A percentile compares a stretch with the other conserved stretches of the same genome.
Conservation (phyloP, 2,329 filamentous ascomycete species). For the Chaetomium olivaceum region DNA sequence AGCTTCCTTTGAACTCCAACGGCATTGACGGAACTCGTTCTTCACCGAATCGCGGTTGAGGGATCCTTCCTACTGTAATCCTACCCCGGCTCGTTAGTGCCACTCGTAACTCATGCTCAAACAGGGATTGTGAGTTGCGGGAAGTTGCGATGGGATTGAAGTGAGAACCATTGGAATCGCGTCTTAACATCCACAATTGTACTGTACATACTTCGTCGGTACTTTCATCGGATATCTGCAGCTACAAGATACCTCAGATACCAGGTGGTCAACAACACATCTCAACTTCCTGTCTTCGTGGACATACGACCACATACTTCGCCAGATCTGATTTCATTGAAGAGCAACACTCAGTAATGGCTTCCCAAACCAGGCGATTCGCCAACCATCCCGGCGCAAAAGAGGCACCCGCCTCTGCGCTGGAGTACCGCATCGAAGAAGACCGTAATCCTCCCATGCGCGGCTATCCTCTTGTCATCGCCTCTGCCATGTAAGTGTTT, state of each 20-base stretch:
- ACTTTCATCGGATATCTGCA: neutral
- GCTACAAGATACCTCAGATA: neutral
- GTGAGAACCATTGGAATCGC: neutral
- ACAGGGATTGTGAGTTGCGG: neutral
- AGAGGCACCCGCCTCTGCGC: constrained; percentile 39
- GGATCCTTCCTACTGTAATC: neutral
- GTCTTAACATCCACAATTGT: too few species aligned
- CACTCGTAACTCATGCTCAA: neutral
- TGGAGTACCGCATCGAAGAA: constrained; percentile 38
- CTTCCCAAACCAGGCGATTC: constrained; percentile 36
- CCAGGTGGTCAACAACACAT: neutral
- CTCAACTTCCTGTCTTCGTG: neutral
- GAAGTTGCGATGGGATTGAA: neutral
- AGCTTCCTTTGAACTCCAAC: neutral
- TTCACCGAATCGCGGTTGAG: neutral
- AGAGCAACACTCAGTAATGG: constrained; percentile 16
- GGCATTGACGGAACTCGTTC: neutral
- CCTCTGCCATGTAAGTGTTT: constrained; percentile 38
- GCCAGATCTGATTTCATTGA: neutral
- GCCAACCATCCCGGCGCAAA: constrained; percentile 48
- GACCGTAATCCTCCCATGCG: constrained; percentile 70
- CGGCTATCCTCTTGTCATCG: constrained; percentile 63
- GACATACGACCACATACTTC: neutral
- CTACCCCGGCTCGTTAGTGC: neutral
- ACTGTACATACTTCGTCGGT: neutral